Base-by-base conservation (phyloP, 768 basidiomycete species). In the Tylopilus felleus region DNA sequence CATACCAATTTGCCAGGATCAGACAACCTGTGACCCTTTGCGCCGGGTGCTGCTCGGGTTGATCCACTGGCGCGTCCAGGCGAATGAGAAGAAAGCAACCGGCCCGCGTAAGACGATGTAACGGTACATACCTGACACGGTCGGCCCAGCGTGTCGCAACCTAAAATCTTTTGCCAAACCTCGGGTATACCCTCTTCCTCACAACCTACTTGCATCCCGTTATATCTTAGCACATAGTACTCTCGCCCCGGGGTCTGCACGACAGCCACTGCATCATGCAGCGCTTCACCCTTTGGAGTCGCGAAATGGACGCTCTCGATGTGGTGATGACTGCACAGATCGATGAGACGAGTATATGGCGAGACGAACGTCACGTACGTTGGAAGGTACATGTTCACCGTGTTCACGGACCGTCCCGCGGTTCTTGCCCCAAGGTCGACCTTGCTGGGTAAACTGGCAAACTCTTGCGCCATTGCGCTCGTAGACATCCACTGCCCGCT, bases 271-370 rank as follows among this genome's bases (percentile, higher is more conserved):
- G 85, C 85, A 1, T 71, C 67, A 61, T 90, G 88, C 17, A 92
- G 69, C 3, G 72, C 63, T 19, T 61, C 60, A 9, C 77, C 73
- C 8, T 69, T 61, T 0, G 74, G 49, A 0, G 79, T 72, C 5
- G 74, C 74, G 60, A 90, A 83, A 66, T 90, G 86, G 5, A 89
- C 69, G 62, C 88, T 87, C 65, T 92, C 89, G 16, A 91, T 76
- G 61, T 86, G 81, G 65, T 90, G 88, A 51, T 87, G 85, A 35
- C 88, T 91, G 38, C 14, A 43, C 19, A 23, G 29, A 40, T 60
- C 40, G 61, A 42, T 17, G 8, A 35, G 10, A 25, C 43, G 6
- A 44, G 28, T 5, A 40, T 27, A 53, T 25, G 13, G 17, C 17
- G 7, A 39, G 14, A 45, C 19, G 23, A 51, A 29, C 5, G 27